Evolutionary conservation across 495 filamentous ascomycete genomes (phyloP), one percentile per base, ranked within the genome.

Genomic region (Penicillium lividum): DNA sequence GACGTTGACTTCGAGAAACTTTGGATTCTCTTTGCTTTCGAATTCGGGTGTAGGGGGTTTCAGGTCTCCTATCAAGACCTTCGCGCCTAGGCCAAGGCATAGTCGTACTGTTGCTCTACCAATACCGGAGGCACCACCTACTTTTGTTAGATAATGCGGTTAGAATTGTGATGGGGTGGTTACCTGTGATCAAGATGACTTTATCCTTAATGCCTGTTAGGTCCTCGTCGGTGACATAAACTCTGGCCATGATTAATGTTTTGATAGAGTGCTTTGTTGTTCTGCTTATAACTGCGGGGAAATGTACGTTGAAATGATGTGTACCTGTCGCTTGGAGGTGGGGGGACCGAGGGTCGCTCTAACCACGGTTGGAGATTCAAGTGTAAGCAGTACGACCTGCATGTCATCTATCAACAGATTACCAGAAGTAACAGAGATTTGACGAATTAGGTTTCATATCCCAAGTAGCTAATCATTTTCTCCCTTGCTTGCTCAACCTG

Each of bases 81-180:
- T 69, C 31, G 79, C 80, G 30, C 80, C 80, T 5, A 72, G 60
- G 6, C 72, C 56, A 22, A 79, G 71, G 40, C 79, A 74, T n/a
- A 80, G 69, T 13, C 76, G 60, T 13, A 72, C 71, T 7, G 78
- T 80, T 42, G 77, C 73, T 36, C 73, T 63, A 30, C 81, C 80
- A 34, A 84, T 84, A 25, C 81, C 81, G 11, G 78, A 79, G 0
- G 73, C 73, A 34, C 75, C 76, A 46, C 81, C 81, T 84, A 51
- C 18, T 4, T 13, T 15, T 6, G 25, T 47, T 30, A 47, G 3
- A 10, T 47, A 36, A 13, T 36, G 33, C 4, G 10, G 6, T 30
- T 33, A 4, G 18, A 22, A n/a, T 10, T 34, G 16, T 7, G 7
- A 22, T 53, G 4, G 15, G 7, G 7, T 51, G 3, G 15, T 60